Base-by-base conservation (phyloP, 1,284 basidiomycete genomes). In the Moesziomyces sp. region DNA sequence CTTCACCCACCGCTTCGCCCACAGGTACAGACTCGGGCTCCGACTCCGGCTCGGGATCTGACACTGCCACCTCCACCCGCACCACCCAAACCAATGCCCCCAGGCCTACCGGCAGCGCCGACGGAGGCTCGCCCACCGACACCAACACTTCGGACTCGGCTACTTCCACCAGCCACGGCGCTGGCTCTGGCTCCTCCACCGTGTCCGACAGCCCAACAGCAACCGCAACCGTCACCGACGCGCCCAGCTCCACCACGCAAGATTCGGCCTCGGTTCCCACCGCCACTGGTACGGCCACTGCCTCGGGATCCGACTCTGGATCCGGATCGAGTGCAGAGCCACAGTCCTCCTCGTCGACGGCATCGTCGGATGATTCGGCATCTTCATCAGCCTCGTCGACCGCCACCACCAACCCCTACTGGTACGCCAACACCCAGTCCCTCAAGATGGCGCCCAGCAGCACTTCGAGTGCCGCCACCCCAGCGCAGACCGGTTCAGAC, bases 341-440 rank as follows among this genome's bases (percentile, higher is more conserved):
- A n/a, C n/a, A n/a, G 28, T 34, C 55, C 5, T 30, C 55, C 8
- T 54, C 67, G 11, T 47, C 54, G 13, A 54, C 60, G n/a, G n/a
- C 58, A 21, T 52, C 53, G 24, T 60, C 65, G 14, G 42, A 52
- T 40, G 24, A 23, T 19, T 60, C 60, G 16, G 44, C 13, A 6
- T 56, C 60, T 3, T 26, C 28, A n/a, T 61, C 68, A 10, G 42
- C 52, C 23, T 52, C 58, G 18, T 47, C 64, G 24, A 35, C 59
- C 13, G 30, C 34, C 5, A 63, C 66, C 35, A 59, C 66, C 49
- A 64, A 74, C 49, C 72, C 63, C 1, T 78, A 76, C 70, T 72
- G 74, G 65, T 78, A 78, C 46, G 76, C 76, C 46, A 67, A 78
- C 74, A 61, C 61, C 5, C 47, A 57, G 44, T 69, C 71, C 8